Evolutionary conservation across 2,329 filamentous ascomycete species (phyloP).

Genomic region (Scedosporium apiospermum): DNA sequence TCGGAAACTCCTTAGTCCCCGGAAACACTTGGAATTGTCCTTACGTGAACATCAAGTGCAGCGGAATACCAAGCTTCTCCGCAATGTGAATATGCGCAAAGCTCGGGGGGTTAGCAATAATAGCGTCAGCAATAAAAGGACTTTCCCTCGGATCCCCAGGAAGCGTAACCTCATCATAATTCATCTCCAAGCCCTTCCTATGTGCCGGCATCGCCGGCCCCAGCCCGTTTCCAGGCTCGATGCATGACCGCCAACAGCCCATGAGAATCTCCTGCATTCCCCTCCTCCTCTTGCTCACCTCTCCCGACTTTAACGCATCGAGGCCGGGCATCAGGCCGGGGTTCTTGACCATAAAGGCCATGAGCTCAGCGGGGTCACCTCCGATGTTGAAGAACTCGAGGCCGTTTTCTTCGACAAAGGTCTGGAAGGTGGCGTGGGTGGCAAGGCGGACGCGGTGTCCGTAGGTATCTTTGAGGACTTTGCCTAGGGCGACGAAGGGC

Average conservation of each 20-base stretch:
- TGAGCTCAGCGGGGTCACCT: constrained; percentile 65
- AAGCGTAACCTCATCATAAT: constrained; percentile 28
- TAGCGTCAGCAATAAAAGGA: constrained; percentile 76
- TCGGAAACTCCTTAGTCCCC: constrained; percentile 11
- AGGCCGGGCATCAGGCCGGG: constrained; percentile 78
- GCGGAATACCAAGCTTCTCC: constrained; percentile 63
- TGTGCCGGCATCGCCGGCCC: constrained; percentile 38
- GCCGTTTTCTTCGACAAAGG: constrained; percentile 59
- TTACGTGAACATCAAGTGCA: constrained; percentile 86
- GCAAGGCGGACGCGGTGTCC: constrained; percentile 65
- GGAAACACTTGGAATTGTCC: constrained; percentile 14
- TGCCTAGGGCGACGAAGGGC: constrained; percentile 62
- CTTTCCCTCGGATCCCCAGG: constrained; percentile 30
- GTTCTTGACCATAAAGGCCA: constrained; percentile 90
- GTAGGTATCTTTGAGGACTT: constrained; percentile 52
- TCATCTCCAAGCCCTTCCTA: constrained; percentile 36
- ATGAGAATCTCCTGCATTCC: constrained; percentile 73
- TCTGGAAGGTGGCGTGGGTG: constrained; percentile 59
- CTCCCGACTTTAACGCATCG: constrained; percentile 65
- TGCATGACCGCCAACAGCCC: constrained; percentile 80
- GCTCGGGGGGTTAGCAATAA: constrained; percentile 70
- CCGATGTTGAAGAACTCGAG: constrained; percentile 70
- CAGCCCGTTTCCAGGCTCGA: constrained; percentile 64
- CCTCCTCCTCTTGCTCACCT: constrained; percentile 63
- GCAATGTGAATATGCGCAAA: constrained; percentile 70